Evolutionary conservation across 805 yeast species (phyloP), one percentile per base, ranked within the genome.

Genomic region (Candida ovalis): DNA sequence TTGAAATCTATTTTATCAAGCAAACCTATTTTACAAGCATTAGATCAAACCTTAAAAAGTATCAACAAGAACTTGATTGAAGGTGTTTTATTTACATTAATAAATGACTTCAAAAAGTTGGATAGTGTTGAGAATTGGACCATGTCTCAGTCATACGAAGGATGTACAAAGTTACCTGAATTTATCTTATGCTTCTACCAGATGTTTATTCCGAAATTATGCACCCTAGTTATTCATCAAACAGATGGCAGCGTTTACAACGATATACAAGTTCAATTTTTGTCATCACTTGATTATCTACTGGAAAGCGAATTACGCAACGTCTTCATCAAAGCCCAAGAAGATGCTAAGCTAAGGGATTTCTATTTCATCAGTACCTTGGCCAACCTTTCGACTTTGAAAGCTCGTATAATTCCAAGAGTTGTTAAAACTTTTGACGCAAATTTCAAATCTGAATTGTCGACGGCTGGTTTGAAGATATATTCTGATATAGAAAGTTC

Each of bases 331-430:
- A 69, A 68, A 47, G 71, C 74, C 3, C 41, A 47, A 13, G 47
- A 49, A 10, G 51, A 53, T 22, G 25, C 50, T 2, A 41, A 46
- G 3, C 43, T 25, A 15, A 48, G 55, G 4, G 67, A 61, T 23
- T 58, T 62, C 24, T 58, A 59, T 42, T 59, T 55, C 28, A 43
- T 61, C n/a, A 51, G 58, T 12, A 75, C 85, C 0, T 61, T 83
- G 39, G 74, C 82, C 39, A 84, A 83, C 55, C 61, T 84, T 42
- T 75, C 73, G 40, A 72, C 71, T 42, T 63, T 85, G 27, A 68
- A 75, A 28, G 67, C 66, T 21, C 61, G 56, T 3, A 69, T 78
- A 2, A 67, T 84, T 23, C 83, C 86, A 1, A 60, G 64, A 21
- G 63, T 81, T 18, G 59, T 81, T 13, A 72, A 71, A 42, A 65